A percentile compares a stretch with the other conserved stretches of the same genome.
Evolutionary conservation across 78 protist genomes (phyloP).

Genomic region (Dictyostelium firmibasis): DNA sequence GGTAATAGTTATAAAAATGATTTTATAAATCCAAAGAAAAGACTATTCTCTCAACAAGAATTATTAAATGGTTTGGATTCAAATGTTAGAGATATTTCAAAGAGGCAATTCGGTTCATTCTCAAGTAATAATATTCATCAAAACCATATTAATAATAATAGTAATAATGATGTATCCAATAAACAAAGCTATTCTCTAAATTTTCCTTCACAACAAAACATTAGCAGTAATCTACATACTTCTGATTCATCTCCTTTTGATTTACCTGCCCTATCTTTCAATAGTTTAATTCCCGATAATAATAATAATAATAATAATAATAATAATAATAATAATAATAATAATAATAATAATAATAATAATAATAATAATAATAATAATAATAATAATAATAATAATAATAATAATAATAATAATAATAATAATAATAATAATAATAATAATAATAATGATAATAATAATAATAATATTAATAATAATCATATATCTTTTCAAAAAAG

Average conservation of each 20-base stretch:
- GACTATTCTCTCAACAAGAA: conserved; percentile 37
- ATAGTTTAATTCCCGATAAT: not conserved
- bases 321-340: not conserved
- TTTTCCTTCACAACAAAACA: not conserved
- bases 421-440: not conserved
- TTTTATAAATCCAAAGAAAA: conserved; percentile 8
- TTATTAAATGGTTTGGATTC: conserved; percentile 32
- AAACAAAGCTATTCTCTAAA: not conserved
- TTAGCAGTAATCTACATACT: not conserved
- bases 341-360: not conserved
- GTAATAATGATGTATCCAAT: not conserved
- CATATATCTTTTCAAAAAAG: not conserved
- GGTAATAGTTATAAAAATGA: not conserved
- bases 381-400: not conserved
- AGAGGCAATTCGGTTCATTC: conserved; percentile 51
- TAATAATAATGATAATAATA: not conserved
- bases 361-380: not conserved
- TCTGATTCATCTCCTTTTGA: not conserved
- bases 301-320: not conserved
- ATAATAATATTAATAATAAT: not conserved
- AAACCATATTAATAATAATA: not conserved
- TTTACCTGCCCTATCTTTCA: not conserved
- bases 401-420: not conserved
- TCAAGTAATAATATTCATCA: not conserved
- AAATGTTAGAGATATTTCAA: conserved; percentile 18